Conservation (phyloP, 768 basidiomycete genomes). For the Aureoboletus auriporus region DNA sequence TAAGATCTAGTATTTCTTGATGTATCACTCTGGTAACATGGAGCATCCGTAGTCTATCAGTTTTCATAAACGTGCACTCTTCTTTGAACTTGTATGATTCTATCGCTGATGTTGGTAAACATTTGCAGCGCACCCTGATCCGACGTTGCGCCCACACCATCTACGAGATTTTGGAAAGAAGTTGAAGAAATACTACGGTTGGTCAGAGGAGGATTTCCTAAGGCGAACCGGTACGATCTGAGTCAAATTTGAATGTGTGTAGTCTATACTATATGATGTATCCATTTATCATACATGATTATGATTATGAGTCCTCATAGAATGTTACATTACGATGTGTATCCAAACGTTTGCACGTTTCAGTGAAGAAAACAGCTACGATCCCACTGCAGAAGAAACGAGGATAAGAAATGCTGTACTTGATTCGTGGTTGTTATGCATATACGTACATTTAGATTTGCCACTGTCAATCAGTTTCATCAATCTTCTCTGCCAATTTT, state of each 20-base stretch:
- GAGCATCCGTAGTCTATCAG: constrained; percentile 51
- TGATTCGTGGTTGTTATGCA: background rate
- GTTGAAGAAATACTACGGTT: constrained; percentile 63
- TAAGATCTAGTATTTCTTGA: constrained; percentile 22
- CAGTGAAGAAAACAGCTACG: background rate
- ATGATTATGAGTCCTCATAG: background rate
- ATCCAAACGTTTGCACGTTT: background rate
- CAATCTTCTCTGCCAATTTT: constrained; percentile 16
- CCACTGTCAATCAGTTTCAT: constrained; percentile 15
- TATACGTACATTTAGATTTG: constrained; percentile 21
- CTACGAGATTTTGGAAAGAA: constrained; percentile 54
- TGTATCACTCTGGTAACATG: constrained; percentile 1
- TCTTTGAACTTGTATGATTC: background rate
- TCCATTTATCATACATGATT: background rate
- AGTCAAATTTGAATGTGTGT: background rate
- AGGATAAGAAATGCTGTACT: background rate
- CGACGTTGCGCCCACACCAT: constrained; percentile 50
- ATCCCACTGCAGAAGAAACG: constrained; percentile 1
- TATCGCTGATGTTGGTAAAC: background rate
- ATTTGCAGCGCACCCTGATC: constrained; percentile 65
- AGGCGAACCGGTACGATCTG: constrained; percentile 11
- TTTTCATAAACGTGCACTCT: constrained; percentile 64
- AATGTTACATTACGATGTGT: background rate
- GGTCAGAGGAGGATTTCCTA: constrained; percentile 47
- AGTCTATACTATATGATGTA: background rate